Conservation (phyloP, 2,329 filamentous ascomycete species). For the Xylaria sp. region DNA sequence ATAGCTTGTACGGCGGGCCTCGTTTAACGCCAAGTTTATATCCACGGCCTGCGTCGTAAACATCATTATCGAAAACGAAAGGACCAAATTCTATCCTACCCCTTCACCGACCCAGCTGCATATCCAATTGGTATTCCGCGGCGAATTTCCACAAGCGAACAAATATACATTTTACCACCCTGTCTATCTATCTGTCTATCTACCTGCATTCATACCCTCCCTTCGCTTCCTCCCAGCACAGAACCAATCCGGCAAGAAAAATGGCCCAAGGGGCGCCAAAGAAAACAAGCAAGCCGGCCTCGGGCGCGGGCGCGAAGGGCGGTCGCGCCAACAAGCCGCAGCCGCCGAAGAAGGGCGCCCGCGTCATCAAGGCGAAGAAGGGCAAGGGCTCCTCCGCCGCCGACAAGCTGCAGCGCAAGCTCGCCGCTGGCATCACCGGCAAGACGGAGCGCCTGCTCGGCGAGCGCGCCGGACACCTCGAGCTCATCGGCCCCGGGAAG, state of each 20-base stretch:
- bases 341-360: conserved; percentile 49
- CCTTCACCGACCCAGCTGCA: too few relatives aligned
- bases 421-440: conserved; percentile 62
- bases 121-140: too few relatives aligned
- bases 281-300: conserved; percentile 55
- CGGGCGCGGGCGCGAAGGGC: too few relatives aligned
- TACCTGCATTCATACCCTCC: neutral
- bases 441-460: conserved; percentile 68
- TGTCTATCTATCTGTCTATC: neutral
- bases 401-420: conserved; percentile 66
- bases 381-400: conserved; percentile 49
- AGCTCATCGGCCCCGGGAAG: conserved; percentile 64
- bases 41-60: neutral
- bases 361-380: conserved; percentile 59
- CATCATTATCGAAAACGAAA: neutral
- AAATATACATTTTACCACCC: neutral
- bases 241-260: conserved; percentile 15
- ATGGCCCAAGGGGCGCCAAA: conserved; percentile 69
- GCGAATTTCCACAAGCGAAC: neutral
- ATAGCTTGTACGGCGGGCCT: neutral
- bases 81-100: neutral
- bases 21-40: neutral
- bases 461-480: conserved; percentile 68
- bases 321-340: conserved; percentile 62
- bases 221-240: neutral